Base-by-base conservation (phyloP, 345 rosid species). In the Arabidopsis arenosa region DNA sequence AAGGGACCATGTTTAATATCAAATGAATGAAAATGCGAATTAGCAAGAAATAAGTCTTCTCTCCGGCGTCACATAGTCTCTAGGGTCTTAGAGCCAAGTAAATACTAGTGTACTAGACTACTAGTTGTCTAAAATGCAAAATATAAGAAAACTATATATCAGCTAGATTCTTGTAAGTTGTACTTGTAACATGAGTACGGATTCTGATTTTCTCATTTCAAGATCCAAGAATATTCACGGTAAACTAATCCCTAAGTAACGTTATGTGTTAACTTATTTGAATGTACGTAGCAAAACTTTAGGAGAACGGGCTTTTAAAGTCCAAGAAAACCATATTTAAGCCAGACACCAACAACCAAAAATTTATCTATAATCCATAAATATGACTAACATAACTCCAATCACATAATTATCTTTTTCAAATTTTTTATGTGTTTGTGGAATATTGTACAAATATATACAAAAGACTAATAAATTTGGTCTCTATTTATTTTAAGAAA, bases 181-280 rank as follows among this genome's bases (percentile, higher is more conserved):
- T 67, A 36, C 41, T 45, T 45, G 66, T 56, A 36, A 15, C 13
- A 57, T 44, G 47, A 43, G 36, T 56, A 48, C 33, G 8, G 68
- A 67, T 67, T 15, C 73, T 21, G 58, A 75, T 58, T 40, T 68
- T 61, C 14, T 15, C 43, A 76, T 61, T 62, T 43, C 74, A 68
- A 68, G 69, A 62, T 75, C 74, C 79, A 75, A 68, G 75, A 68
- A 76, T 69, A 54, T 54, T 28, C 32, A 28, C 32, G 32, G 32
- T 28, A 28, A 18, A 18, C 21, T 18, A 18, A 28, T 0, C 32
- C 32, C 4, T 28, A 28, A 4, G 56, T 7, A 33, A 67, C 68
- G 61, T 49, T n/a, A 73, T 9, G 7, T 5, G 7, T 44, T 75
- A 30, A 51, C 74, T 75, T 63, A 53, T 54, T 14, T 17, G 9